Conservation (phyloP, 2,329 filamentous ascomycete species). For the Fusarium sp. region DNA sequence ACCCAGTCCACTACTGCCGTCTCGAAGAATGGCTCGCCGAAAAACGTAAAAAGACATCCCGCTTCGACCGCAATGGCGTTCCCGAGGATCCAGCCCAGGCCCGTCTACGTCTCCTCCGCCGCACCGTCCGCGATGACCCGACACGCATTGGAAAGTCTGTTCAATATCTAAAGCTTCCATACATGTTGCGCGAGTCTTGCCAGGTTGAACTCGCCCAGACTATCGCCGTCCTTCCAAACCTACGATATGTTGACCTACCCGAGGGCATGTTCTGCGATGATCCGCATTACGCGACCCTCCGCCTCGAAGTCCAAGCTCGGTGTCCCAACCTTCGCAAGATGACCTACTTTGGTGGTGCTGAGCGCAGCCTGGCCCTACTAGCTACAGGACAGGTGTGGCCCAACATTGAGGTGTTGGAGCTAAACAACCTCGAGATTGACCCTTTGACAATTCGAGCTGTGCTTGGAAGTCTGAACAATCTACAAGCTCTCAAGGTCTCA, state of each 20-base stretch:
- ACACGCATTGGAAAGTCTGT: slow-evolving; percentile 75
- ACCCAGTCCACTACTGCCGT: slow-evolving; percentile 93
- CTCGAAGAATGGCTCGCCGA: slow-evolving; percentile 85
- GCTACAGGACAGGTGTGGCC: slow-evolving; percentile 74
- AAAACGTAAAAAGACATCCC: slow-evolving; percentile 77
- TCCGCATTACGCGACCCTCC: slow-evolving; percentile 75
- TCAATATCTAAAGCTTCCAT: slow-evolving; percentile 86
- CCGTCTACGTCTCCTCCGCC: slow-evolving; percentile 81
- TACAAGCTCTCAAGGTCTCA: slow-evolving; percentile 80
- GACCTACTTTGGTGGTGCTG: slow-evolving; percentile 82
- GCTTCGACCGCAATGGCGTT: slow-evolving; percentile 80
- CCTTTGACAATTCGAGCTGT: slow-evolving; percentile 76
- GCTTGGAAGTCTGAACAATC: slow-evolving; percentile 71
- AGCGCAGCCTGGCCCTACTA: slow-evolving; percentile 79
- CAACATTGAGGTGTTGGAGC: slow-evolving; percentile 77
- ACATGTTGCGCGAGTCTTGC: slow-evolving; percentile 91
- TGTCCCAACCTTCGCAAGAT: slow-evolving; percentile 90
- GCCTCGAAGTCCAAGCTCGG: slow-evolving; percentile 84
- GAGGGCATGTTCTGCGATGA: slow-evolving; percentile 89
- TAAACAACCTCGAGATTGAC: slow-evolving; percentile 75
- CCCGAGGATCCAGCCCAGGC: slow-evolving; percentile 82
- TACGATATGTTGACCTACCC: slow-evolving; percentile 90
- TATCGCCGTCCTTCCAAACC: slow-evolving; percentile 83
- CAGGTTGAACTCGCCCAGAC: slow-evolving; percentile 87
- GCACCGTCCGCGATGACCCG: slow-evolving; percentile 82